phyloP scores from a whole-genome alignment of 768 basidiomycete species.

The Cystofilobasidium ferigula region DNA sequence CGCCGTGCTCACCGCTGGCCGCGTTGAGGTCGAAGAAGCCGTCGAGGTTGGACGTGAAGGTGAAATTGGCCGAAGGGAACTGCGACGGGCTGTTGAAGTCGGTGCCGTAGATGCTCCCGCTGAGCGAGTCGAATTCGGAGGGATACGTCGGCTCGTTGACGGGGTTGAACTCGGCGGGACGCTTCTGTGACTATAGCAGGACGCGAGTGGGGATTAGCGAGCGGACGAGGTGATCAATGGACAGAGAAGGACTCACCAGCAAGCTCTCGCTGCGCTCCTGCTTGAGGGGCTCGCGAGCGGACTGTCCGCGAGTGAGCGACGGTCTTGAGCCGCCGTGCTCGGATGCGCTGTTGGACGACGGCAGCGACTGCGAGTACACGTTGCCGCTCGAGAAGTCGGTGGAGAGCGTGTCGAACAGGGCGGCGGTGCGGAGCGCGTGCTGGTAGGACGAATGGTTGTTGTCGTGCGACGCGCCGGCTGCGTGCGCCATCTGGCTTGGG shows the following conservation, averaged over 20 bases:
- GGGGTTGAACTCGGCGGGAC: constrained; percentile 17
- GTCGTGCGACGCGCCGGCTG: constrained; percentile 12
- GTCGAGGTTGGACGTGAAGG: constrained; percentile 34
- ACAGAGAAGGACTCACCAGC: background rate
- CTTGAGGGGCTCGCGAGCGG: background rate
- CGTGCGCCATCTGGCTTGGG: constrained; percentile 2
- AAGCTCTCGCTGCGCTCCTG: constrained; percentile 2
- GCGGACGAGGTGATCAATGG: background rate
- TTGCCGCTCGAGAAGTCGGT: background rate
- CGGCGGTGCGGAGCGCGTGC: constrained; percentile 31
- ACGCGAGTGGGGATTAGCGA: background rate
- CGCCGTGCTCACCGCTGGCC: constrained; percentile 27
- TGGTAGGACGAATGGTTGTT: constrained; percentile 29
- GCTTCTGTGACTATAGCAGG: constrained; percentile 18
- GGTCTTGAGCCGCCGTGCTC: background rate
- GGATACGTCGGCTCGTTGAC: constrained; percentile 21
- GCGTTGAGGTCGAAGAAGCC: constrained; percentile 37
- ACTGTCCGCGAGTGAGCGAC: background rate
- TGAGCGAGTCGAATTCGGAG: constrained; percentile 9
- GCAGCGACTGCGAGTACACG: background rate
- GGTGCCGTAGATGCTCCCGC: background rate
- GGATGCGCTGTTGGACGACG: background rate
- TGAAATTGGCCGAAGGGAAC: constrained; percentile 38
- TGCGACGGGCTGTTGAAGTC: background rate
- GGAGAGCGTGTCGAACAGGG: constrained; percentile 31